Conservation (phyloP, 1,139 yeast genomes). For the Yamadazyma diddensiae region DNA sequence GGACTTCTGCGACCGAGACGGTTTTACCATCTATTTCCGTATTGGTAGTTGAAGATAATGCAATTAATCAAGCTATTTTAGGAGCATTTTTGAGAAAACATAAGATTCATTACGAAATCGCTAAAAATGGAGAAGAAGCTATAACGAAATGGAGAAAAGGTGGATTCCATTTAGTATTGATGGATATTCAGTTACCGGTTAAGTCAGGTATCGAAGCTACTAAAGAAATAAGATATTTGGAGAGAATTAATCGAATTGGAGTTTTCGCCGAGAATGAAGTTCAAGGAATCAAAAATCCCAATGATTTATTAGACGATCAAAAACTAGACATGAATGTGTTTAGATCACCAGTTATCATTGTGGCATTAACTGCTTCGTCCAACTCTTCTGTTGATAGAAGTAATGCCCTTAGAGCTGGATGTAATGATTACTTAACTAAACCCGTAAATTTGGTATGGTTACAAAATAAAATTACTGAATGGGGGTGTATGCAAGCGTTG, state of each 20-base stretch:
- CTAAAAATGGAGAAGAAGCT: conserved; percentile 90
- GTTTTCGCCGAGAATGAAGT: conserved; percentile 57
- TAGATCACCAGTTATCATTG: conserved; percentile 91
- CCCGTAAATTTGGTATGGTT: conserved; percentile 96
- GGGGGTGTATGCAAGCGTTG: conserved; percentile 98
- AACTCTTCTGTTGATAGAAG: conserved; percentile 79
- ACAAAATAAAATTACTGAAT: conserved; percentile 89
- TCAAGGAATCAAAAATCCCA: conserved; percentile 18
- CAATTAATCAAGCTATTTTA: conserved; percentile 88
- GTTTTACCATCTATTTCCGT: conserved; percentile 82
- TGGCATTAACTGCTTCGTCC: conserved; percentile 91
- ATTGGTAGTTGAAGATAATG: conserved; percentile 91
- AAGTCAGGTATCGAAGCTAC: conserved; percentile 93
- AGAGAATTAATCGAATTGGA: conserved; percentile 78
- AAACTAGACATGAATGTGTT: conserved; percentile 58
- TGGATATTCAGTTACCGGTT: conserved; percentile 95
- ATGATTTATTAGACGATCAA: conserved; percentile 31
- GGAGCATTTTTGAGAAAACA: conserved; percentile 89
- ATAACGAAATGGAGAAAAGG: conserved; percentile 90
- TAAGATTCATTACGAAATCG: conserved; percentile 79
- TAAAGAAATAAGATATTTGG: conserved; percentile 80
- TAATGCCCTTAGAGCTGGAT: conserved; percentile 93
- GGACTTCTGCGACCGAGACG: conserved; percentile 19
- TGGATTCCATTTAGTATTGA: conserved; percentile 84
- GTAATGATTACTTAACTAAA: conserved; percentile 94